Conservation (phyloP, 192 early-diverging fungal genomes). For the Funneliformis mosseae region DNA sequence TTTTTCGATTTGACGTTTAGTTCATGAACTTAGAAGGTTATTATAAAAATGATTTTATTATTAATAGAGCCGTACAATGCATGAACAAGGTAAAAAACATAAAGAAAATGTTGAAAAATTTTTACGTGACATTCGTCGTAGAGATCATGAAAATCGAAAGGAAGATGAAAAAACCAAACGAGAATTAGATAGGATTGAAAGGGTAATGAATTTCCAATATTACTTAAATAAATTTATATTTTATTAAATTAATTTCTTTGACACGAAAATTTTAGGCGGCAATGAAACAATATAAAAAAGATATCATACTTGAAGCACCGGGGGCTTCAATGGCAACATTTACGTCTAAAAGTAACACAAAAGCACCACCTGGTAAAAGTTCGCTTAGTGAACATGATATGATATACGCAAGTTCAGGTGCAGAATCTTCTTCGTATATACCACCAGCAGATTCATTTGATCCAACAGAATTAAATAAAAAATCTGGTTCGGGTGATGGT, state of each 20-base stretch:
- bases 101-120: slow-evolving; percentile 82
- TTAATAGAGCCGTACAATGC: slow-evolving; percentile 53
- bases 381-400: background rate
- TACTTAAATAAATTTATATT: background rate
- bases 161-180: slow-evolving; percentile 58
- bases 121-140: slow-evolving; percentile 66
- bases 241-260: background rate
- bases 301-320: slow-evolving; percentile 42
- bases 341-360: background rate
- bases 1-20: background rate
- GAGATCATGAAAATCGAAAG: slow-evolving; percentile 51
- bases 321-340: slow-evolving; percentile 19
- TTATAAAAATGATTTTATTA: background rate
- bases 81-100: slow-evolving; percentile 80
- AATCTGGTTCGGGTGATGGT: background rate
- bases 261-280: slow-evolving; percentile 35
- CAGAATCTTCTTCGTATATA: background rate
- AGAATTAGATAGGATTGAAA: slow-evolving; percentile 72
- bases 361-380: background rate
- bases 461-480: background rate
- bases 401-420: background rate
- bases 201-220: slow-evolving; percentile 32
- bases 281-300: slow-evolving; percentile 46
- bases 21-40: background rate
- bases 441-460: background rate